Evolutionary conservation across 768 basidiomycete species (phyloP), one percentile per base, ranked within the genome.

Genomic region (Cystobasidiopsis lactophilus): DNA sequence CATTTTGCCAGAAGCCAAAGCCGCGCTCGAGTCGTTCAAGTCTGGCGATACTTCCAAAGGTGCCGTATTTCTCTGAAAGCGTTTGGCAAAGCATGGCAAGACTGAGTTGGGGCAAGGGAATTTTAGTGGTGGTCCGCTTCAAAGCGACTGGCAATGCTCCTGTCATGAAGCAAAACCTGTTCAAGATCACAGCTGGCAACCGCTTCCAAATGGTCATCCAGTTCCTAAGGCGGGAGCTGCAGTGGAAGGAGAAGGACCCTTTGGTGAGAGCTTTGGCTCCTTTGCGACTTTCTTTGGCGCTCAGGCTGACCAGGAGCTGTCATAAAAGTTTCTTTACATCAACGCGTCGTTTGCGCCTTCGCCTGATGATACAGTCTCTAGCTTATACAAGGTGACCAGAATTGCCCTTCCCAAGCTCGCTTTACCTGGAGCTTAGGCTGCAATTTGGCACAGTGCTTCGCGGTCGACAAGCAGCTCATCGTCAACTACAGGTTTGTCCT

Each of bases 141-240:
- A 89, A 89, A 66, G 88, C 91, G 2, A 83, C 93, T 10, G 91
- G 91, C 43, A 89, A 91, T 61, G 91, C 89, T 1, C 91, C 91
- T 0, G 88, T 98, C 62, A 93, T 98, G 89, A 89, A 82, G 69
- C 85, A 91, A 69, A 95, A 91, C 70, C 83, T 89, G 61, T 95
- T 86, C 77, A 91, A 89, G 72, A 89, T 95, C 63, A 86, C 88
- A 0, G 82, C 88, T 13, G 79, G 81, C 38, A 88, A 93, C 65
- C 74, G 82, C 51, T 98, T 95, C 62, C 86, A 93, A 65, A 83
- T 85, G 7, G 89, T 96, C 52, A 86, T 91, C 39, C 79, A 84
- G 62, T 93, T 96, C 66, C 64, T 96, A 67, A 69, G 89, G 58
- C 84, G 77, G 62, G 86, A 95, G 64, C 67, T 95, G 37, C 78